Conservation (phyloP, 768 basidiomycete species). For the Hortiboletus campestris region DNA sequence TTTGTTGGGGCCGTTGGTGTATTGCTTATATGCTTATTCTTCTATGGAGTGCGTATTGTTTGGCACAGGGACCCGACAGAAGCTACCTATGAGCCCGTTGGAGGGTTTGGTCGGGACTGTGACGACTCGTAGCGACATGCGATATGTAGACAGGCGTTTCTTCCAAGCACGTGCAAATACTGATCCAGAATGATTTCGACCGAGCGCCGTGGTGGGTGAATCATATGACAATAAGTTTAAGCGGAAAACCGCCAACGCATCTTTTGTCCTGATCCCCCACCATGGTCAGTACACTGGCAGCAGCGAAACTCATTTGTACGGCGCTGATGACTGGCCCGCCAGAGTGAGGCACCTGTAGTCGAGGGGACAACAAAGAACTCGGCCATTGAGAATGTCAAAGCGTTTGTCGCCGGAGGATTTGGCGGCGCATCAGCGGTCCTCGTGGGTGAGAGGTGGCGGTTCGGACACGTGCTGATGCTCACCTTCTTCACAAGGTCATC, state of each 20-base stretch:
- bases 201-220: conserved; percentile 6
- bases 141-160: conserved; percentile 21
- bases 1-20: conserved; percentile 59
- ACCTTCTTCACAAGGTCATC: conserved; percentile 64
- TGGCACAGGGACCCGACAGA: conserved; percentile 78
- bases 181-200: not conserved
- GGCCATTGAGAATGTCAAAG: conserved; percentile 56
- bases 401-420: conserved; percentile 91
- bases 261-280: conserved; percentile 13
- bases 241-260: not conserved
- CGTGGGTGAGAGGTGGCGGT: conserved; percentile 60
- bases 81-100: conserved; percentile 87
- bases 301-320: not conserved
- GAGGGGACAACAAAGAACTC: conserved; percentile 26
- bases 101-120: conserved; percentile 68
- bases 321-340: conserved; percentile 8
- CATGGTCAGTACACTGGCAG: conserved; percentile 30
- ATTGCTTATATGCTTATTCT: conserved; percentile 62
- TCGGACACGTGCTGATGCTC: conserved; percentile 1
- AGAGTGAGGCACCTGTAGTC: conserved; percentile 26
- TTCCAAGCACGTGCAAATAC: conserved; percentile 10
- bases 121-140: conserved; percentile 28
- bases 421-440: conserved; percentile 87
- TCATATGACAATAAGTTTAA: not conserved
- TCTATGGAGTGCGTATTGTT: conserved; percentile 65